phyloP scores from a whole-genome alignment of 805 yeast species.

The Isabelozyma pseudorhagii region DNA sequence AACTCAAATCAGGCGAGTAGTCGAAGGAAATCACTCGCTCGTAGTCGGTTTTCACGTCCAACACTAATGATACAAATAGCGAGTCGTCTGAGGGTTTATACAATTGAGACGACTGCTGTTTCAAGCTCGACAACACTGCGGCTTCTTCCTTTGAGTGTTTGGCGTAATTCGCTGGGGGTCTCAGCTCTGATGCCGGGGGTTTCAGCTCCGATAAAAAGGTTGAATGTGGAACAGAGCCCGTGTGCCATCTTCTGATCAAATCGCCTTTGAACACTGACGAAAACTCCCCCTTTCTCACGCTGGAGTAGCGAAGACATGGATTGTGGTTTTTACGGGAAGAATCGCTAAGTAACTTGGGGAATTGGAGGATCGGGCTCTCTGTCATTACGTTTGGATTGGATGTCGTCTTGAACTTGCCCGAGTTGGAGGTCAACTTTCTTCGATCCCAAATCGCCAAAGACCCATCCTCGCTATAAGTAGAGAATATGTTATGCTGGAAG shows the following conservation, averaged over 20 bases:
- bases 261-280: constrained; percentile 79
- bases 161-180: not conserved
- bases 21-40: constrained; percentile 86
- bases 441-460: constrained; percentile 81
- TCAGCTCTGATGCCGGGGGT: too few relatives aligned
- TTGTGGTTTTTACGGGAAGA: constrained; percentile 56
- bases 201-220: not conserved
- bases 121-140: constrained; percentile 20
- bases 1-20: constrained; percentile 55
- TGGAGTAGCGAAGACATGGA: constrained; percentile 69
- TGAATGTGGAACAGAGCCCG: constrained; percentile 50
- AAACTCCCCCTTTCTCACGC: constrained; percentile 65
- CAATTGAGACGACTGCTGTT: constrained; percentile 34
- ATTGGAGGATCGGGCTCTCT: constrained; percentile 58
- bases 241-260: constrained; percentile 74
- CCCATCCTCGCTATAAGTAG: constrained; percentile 81
- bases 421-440: constrained; percentile 47
- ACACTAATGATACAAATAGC: constrained; percentile 71
- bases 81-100: constrained; percentile 49
- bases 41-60: constrained; percentile 69
- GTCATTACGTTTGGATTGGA: constrained; percentile 16
- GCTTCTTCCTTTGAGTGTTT: constrained; percentile 4
- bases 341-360: constrained; percentile 60
- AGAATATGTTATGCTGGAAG: constrained; percentile 61
- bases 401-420: constrained; percentile 6